phyloP scores from a whole-genome alignment of 2,329 filamentous ascomycete species.

The Ophiosphaerella korrae region DNA sequence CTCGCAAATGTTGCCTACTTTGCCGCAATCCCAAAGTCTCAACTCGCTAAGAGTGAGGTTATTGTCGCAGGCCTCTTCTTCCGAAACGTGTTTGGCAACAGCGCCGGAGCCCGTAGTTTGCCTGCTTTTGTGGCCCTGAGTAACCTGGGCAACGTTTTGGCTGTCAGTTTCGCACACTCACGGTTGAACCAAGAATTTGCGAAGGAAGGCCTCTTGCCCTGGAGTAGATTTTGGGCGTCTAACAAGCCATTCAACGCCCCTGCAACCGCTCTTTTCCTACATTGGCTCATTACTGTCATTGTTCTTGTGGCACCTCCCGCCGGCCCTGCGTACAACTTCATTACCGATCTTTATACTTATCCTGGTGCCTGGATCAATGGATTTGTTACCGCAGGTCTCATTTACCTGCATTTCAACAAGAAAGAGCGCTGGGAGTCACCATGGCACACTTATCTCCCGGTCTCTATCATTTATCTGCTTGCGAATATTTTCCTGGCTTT shows the following conservation, averaged over 20 bases:
- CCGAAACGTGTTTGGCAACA: constrained; percentile 64
- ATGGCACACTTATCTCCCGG: constrained; percentile 45
- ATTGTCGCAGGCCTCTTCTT: constrained; percentile 68
- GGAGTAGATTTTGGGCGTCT: constrained; percentile 69
- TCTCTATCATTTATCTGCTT: constrained; percentile 46
- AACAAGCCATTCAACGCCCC: constrained; percentile 71
- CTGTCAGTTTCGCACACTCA: constrained; percentile 64
- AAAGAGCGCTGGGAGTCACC: constrained; percentile 43
- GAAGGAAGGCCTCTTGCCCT: constrained; percentile 71
- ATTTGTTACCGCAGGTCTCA: constrained; percentile 44
- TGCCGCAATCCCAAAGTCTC: constrained; percentile 63
- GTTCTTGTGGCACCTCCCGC: constrained; percentile 70
- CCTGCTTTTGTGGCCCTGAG: constrained; percentile 64
- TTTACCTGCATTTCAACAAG: constrained; percentile 44
- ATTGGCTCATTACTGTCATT: constrained; percentile 69
- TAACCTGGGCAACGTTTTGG: constrained; percentile 66
- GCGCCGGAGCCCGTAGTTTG: constrained; percentile 51
- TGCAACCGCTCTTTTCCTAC: constrained; percentile 59
- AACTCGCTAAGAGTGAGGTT: constrained; percentile 63
- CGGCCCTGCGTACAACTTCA: constrained; percentile 72
- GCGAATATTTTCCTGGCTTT: constrained; percentile 51
- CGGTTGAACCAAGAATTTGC: constrained; percentile 69
- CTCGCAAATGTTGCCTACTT: constrained; percentile 71
- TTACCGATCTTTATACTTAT: constrained; percentile 58
- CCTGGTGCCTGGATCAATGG: constrained; percentile 46